These are phyloP conservation scores for Dictyostelium firmibasis DNA, from an alignment of 78 protist species.

Conservation along the genomic window DNA sequence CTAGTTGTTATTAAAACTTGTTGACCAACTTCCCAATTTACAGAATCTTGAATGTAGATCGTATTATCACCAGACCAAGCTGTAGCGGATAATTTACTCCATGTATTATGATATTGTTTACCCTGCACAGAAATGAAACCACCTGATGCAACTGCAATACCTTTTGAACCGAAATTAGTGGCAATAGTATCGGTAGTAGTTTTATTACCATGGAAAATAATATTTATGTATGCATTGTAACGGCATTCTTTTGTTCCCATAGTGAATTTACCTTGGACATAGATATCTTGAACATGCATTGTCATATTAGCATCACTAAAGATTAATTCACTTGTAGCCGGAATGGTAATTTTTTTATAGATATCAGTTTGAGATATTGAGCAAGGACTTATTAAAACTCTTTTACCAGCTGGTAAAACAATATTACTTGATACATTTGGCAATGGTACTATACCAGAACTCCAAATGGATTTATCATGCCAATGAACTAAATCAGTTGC, in stretches of 20 bases:
- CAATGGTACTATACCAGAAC: neutral
- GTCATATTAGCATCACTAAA: conserved; percentile 42
- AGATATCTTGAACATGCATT: conserved; percentile 39
- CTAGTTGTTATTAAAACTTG: conserved; percentile 80
- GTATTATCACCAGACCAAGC: conserved; percentile 54
- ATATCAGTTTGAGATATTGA: conserved; percentile 15
- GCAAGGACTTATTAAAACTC: conserved; percentile 42
- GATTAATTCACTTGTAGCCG: conserved; percentile 8
- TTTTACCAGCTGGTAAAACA: conserved; percentile 27
- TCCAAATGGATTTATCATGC: conserved; percentile 73
- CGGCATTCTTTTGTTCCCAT: conserved; percentile 73
- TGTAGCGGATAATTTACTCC: conserved; percentile 76
- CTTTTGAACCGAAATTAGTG: conserved; percentile 24
- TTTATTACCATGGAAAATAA: conserved; percentile 37
- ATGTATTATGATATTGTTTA: conserved; percentile 75
- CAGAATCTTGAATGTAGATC: conserved; percentile 64
- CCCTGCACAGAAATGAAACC: conserved; percentile 67
- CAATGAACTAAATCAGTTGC: conserved; percentile 30
- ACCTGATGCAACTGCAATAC: conserved; percentile 52
- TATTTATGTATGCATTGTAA: conserved; percentile 1
- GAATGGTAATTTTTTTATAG: conserved; percentile 50
- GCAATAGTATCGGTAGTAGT: conserved; percentile 22
- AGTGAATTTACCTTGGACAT: conserved; percentile 47
- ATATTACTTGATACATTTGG: conserved; percentile 24
- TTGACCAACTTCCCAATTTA: conserved; percentile 86